A percentile compares a stretch with the other conserved stretches of the same genome.
Conservation (phyloP, 1,284 basidiomycete species). For the Amylostereum chailletii region DNA sequence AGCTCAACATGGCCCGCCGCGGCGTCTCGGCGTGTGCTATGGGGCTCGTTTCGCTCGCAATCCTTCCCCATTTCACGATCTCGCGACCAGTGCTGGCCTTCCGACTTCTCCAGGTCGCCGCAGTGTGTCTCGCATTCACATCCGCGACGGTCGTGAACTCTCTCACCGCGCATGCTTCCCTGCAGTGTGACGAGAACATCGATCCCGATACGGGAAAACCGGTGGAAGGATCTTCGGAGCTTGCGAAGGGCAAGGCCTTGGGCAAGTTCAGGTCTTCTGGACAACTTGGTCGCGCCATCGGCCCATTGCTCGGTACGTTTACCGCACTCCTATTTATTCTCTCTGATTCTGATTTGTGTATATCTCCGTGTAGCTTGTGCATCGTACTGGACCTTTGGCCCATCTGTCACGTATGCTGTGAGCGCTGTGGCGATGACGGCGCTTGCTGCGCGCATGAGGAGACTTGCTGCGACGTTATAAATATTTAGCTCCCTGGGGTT, state of each 20-base stretch:
- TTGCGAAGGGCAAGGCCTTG: conserved; percentile 78
- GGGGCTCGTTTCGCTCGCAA: conserved; percentile 60
- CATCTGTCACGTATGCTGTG: conserved; percentile 64
- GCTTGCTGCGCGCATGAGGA: conserved; percentile 45
- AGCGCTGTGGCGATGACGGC: conserved; percentile 58
- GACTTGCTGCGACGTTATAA: conserved; percentile 22
- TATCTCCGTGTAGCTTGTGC: conserved; percentile 49
- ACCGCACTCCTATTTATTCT: not conserved
- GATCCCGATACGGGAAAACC: conserved; percentile 52
- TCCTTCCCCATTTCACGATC: conserved; percentile 51
- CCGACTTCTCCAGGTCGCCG: conserved; percentile 62
- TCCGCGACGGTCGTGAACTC: conserved; percentile 88
- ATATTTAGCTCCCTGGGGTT: conserved; percentile 1
- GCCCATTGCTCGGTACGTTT: conserved; percentile 70
- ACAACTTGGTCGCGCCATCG: conserved; percentile 83
- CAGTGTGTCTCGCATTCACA: conserved; percentile 80
- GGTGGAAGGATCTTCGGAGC: conserved; percentile 45
- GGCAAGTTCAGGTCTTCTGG: conserved; percentile 82
- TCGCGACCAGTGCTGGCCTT: conserved; percentile 38
- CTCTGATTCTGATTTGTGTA: conserved; percentile 2
- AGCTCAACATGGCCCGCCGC: conserved; percentile 69
- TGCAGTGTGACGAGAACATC: conserved; percentile 72
- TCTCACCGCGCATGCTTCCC: conserved; percentile 76
- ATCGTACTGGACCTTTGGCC: conserved; percentile 84
- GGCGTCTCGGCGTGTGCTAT: conserved; percentile 67